A percentile compares a stretch with the other conserved stretches of the same genome.
Evolutionary conservation across 768 basidiomycete species (phyloP).

Genomic region (Lanmaoa pseudosensibilis): DNA sequence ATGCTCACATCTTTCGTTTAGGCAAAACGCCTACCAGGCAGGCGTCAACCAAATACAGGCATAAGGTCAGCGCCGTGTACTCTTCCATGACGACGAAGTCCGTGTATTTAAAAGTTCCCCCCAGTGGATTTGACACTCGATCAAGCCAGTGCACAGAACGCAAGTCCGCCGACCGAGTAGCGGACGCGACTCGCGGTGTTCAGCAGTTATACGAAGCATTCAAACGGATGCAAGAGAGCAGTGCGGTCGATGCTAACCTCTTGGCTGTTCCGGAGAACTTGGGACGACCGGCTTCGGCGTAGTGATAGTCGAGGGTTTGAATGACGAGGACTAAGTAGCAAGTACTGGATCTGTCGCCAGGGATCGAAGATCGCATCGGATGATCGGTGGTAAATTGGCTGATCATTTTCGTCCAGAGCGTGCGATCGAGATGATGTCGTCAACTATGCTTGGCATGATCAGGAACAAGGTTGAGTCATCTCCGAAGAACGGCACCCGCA

Average conservation of each 20-base stretch:
- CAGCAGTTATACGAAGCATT: constrained; percentile 50
- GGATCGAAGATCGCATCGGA: background rate
- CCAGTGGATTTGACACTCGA: constrained; percentile 54
- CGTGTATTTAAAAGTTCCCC: background rate
- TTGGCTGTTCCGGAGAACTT: constrained; percentile 32
- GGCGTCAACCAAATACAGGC: constrained; percentile 55
- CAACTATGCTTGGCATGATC: background rate
- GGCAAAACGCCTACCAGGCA: constrained; percentile 61
- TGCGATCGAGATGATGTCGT: background rate
- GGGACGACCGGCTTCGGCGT: constrained; percentile 10
- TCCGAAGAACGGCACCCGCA: background rate
- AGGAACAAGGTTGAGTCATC: no score
- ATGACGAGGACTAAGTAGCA: background rate
- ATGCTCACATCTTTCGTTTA: constrained; percentile 23
- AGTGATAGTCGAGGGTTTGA: background rate
- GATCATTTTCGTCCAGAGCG: background rate
- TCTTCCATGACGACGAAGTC: background rate
- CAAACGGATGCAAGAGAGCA: constrained; percentile 56
- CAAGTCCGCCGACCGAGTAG: constrained; percentile 42
- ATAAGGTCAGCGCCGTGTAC: constrained; percentile 40
- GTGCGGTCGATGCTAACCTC: constrained; percentile 50
- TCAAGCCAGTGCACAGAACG: constrained; percentile 34
- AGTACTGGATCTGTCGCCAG: background rate
- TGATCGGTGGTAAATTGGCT: background rate
- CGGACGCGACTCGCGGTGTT: constrained; percentile 42